Base-by-base conservation (phyloP, 768 basidiomycete genomes). In the Termitomyces sp. region DNA sequence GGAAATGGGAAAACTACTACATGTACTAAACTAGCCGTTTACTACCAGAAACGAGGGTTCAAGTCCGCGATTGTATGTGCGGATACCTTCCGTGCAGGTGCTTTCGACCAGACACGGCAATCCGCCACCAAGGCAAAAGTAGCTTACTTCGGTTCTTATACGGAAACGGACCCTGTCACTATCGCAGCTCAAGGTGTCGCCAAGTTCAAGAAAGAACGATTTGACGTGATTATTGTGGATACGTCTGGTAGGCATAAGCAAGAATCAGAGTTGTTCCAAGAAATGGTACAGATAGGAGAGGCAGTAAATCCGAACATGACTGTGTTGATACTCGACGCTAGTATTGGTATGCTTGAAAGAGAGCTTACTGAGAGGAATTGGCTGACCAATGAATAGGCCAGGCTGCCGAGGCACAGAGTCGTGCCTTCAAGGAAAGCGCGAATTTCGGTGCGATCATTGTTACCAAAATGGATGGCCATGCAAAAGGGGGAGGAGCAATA, bases 1-100 rank as follows among this genome's bases (percentile, higher is more conserved):
- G 95, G 95, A 50, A 97, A 96, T 53, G 97, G 97, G 43, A 99
- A 99, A 80, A 99, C 97, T 5, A 99, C 97, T 22, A 98, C 96
- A 40, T 99, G 97, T 74, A 99, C 97, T 10, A 99, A 98, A 68
- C 87, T 99, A 40, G 97, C 97, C 0, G 96, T 96, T 1, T 89
- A 98, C 75, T 98, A 98, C 71, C 95, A 96, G 71, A 91, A 92
- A 68, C 88, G 95, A 62, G 97, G 97, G 7, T 92, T 98, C 81
- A 95, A 96, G 71, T 91, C 95, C 13, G 93, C 89, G 60, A 95
- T 99, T 54, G 96, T 99, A 63, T 99, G 97, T 67, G 97, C 97
- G 22, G 97, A 99, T 73, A 99, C 97, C 0, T 99, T 99, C 80
- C 91, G 97, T 75, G 97, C 97, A 3, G 97, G 97, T 52, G 97